Base-by-base conservation (phyloP, 768 basidiomycete genomes). In the Termitomyces sp. region DNA sequence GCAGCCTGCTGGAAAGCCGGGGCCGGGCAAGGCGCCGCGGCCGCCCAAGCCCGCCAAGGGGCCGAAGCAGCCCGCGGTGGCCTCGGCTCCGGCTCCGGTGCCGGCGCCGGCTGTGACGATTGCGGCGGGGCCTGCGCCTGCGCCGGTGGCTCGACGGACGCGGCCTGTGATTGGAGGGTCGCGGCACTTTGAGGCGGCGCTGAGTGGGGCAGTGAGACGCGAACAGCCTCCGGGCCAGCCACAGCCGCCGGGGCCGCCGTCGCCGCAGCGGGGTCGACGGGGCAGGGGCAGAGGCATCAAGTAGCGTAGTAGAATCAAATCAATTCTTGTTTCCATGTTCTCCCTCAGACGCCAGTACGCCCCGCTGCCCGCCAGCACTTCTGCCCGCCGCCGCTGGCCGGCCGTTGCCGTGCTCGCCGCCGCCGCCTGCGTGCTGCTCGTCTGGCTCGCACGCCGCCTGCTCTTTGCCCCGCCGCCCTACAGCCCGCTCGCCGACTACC, bases 121-220 rank as follows among this genome's bases (percentile, higher is more conserved):
- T 0, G 1, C 58, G 2, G 9, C 59, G 18, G 16, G 33, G 1
- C 4, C 16, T 7, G 37, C 13, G 34, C 34, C 34, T 15, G 13
- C 12, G 7, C 8, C 36, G 6, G 15, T 5, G 6, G 39, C 47
- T 9, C 20, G 81, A 24, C 77, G 83, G 33, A 61, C 69, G 5
- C 81, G 87, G 6, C 86, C 86, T 1, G 75, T 86, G 10, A 70
- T 90, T 33, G 86, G 87, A 8, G 85, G 77, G 0, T 83, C 82
- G 3, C 77, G 88, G 13, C 86, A 89, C 15, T 86, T 91, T 53
- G 87, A 89, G 62, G 87, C 83, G 7, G 89, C 89, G 8, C 69
- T 91, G 29, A 88, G 70, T 56, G 83, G 86, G 0, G 82, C n/a
- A n/a, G n/a, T n/a, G n/a, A n/a, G n/a, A n/a, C n/a, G n/a, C n/a